Evolutionary conservation across 768 basidiomycete genomes (phyloP), one percentile per base, ranked within the genome.

Genomic region (Hygrophoropsis aurantiaca): DNA sequence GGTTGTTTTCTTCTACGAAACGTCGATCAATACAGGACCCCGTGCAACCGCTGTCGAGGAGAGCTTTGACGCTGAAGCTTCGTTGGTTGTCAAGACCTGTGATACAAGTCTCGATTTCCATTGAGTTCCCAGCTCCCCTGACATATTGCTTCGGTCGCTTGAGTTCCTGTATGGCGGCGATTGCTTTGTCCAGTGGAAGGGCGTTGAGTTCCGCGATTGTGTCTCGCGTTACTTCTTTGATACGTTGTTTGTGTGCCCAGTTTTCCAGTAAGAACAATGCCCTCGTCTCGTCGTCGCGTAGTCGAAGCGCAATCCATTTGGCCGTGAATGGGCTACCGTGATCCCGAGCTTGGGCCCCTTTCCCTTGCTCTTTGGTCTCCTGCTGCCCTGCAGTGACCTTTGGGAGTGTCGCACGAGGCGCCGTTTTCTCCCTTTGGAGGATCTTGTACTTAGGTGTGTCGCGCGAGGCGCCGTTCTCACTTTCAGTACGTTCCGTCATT

Each of bases 11-110:
- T 40, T 35, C 23, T 2, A 53, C 49, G 20, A 51, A 53, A 0
- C 48, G 37, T 3, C 18, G 18, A 45, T 58, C 46, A 15, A 63
- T 54, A 16, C 49, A 58, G 3, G 53, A 61, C 0, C 58, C 57
- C 2, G 57, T 64, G 20, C 53, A 49, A 0, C 62, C 59, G 24
- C 54, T 56, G 21, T 62, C 55, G 5, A 64, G 10, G 1, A 64
- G 38, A 6, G 47, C 47, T 0, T 21, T 1, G 1, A 27, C 1
- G 5, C 18, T 10, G 9, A 49, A 35, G 5, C 2, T 4, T 2
- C 23, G 9, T 7, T 32, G 20, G 24, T 48, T 44, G 25, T 53
- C 46, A 1, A 52, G 5, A 1, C 37, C 48, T 1, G 21, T 44
- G 4, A 51, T 20, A 2, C 35, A 51, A 7, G 36, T 49, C n/a